Evolutionary conservation across 805 yeast genomes (phyloP), one percentile per base, ranked within the genome.

Genomic region (Pichia scutulata): DNA sequence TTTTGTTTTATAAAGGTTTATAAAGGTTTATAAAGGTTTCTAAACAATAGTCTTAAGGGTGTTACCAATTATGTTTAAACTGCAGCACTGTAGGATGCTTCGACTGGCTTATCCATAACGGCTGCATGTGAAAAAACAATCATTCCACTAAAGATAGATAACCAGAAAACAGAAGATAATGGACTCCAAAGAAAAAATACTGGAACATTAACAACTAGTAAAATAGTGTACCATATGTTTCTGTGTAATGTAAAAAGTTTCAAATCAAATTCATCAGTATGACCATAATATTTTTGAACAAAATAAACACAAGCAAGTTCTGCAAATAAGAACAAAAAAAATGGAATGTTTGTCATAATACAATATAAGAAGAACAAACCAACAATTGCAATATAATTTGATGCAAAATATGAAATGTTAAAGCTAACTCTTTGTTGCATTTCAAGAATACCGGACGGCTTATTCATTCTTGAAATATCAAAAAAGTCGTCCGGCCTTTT

Each of bases 51-150:
- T n/a, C n/a, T n/a, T n/a, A n/a, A n/a, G n/a, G n/a, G n/a, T n/a
- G n/a, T n/a, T n/a, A n/a, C n/a, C n/a, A 40, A 24, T 5, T 25
- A 43, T 28, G 3, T 13, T 55, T 46, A 73, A 47, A 72, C 77
- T 44, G 59, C 58, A 65, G 89, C 97, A 63, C 89, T 93, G 64
- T 92, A 93, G 19, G 92, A 90, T 39, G 92, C 82, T 71, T 93
- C 98, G 53, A 90, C 83, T 21, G 99, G 99, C 70, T 92, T 93
- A 64, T 93, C 98, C 79, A 93, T 75, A 55, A 92, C 73, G 3
- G 90, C 74, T 43, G 97, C 99, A 68, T 93, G 99, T 3, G 89
- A 77, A 44, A 89, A 70, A 40, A 92, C 86, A 37, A 85, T 67
- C 44, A 84, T 84, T 25, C 84, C 84, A 39, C 93, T 83, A 16